These are phyloP conservation scores for Ustilago trichophora DNA, from an alignment of 1,284 basidiomycete genomes.

Conservation along the genomic window DNA sequence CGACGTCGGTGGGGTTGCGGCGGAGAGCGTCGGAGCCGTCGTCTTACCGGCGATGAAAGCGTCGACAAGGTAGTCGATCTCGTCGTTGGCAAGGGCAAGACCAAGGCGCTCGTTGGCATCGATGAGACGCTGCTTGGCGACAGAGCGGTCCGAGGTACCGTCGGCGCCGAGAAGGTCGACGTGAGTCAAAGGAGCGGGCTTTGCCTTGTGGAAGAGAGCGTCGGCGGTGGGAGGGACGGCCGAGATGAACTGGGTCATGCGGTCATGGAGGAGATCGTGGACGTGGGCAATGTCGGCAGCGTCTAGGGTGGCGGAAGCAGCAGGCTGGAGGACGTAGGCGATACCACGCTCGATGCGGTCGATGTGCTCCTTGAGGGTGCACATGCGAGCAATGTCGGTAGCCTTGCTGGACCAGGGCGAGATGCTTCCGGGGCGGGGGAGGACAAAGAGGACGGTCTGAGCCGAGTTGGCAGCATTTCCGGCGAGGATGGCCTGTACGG, in stretches of 20 bases:
- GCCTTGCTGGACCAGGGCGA: slow-evolving; percentile 98
- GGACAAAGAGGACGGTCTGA: slow-evolving; percentile 65
- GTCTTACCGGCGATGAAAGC: slow-evolving; percentile 75
- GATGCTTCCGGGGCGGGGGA: slow-evolving; percentile 70
- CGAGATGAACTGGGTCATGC: slow-evolving; percentile 87
- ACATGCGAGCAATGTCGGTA: slow-evolving; percentile 84
- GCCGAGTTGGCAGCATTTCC: slow-evolving; percentile 61
- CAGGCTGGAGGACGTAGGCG: slow-evolving; percentile 76
- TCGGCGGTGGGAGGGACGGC: slow-evolving; percentile 71
- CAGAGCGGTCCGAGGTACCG: slow-evolving; percentile 49
- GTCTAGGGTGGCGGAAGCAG: slow-evolving; percentile 58
- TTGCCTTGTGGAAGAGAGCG: slow-evolving; percentile 77
- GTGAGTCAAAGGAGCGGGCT: slow-evolving; percentile 76
- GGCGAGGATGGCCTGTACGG: slow-evolving; percentile 66
- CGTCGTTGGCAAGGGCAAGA: slow-evolving; percentile 86
- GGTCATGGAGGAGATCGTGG: slow-evolving; percentile 71
- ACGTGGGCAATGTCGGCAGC: slow-evolving; percentile 37
- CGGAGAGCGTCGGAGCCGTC: slow-evolving; percentile 68
- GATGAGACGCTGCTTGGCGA: slow-evolving; percentile 70
- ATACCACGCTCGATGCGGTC: slow-evolving; percentile 85
- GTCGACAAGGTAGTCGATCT: slow-evolving; percentile 91
- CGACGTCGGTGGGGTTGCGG: slow-evolving; percentile 79
- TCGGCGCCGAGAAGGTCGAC: slow-evolving; percentile 71
- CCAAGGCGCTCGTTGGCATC: slow-evolving; percentile 85
- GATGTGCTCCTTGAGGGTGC: slow-evolving; percentile 77